Evolutionary conservation across 108 stramenopile species (phyloP), one percentile per base, ranked within the genome.

Genomic region (Epithemia pelagica): DNA sequence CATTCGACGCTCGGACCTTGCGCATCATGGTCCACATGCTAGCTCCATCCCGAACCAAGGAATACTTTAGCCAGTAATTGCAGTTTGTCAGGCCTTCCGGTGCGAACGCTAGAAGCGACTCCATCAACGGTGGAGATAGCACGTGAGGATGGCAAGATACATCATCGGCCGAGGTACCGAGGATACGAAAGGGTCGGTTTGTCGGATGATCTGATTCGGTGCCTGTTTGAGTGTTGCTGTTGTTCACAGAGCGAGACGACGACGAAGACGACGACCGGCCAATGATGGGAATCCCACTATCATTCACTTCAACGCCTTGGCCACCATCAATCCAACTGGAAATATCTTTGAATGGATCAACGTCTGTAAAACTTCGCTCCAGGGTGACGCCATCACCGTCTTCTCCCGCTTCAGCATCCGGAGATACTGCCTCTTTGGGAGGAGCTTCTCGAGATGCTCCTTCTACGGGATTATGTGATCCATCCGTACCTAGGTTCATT

Each of bases 61-160:
- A 80, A 53, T 78, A 89, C 52, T 90, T 90, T 20, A 90, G 66
- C 88, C 83, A 87, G 53, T 73, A 89, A 60, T 89, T 81, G 52
- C 80, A 28, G 28, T 85, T 67, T 7, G 68, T 29, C 32, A 90
- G 53, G n/a, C 66, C 61, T 58, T 85, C 78, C 2, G 89, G 86
- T 54, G 87, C 65, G 68, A 86, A 86, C 30, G 65, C 59, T 25
- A 78, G 71, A 8, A 90, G 58, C 32, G 80, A 74, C 10, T 82
- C 78, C 68, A 61, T 87, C 30, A 90, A 62, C 8, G 86, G 84
- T 0, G 89, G 89, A 37, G 74, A 73, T 54, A 90, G 66, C 0
- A 90, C 86, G 58, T 86, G 86, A 22, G 89, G 89, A 32, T 73
- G 69, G 2, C 77, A 68, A 1, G 75, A 62, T 10, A 62, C 68